Evolutionary conservation across 345 rosid genomes (phyloP).

Genomic region (Anastatica hierochuntica): DNA sequence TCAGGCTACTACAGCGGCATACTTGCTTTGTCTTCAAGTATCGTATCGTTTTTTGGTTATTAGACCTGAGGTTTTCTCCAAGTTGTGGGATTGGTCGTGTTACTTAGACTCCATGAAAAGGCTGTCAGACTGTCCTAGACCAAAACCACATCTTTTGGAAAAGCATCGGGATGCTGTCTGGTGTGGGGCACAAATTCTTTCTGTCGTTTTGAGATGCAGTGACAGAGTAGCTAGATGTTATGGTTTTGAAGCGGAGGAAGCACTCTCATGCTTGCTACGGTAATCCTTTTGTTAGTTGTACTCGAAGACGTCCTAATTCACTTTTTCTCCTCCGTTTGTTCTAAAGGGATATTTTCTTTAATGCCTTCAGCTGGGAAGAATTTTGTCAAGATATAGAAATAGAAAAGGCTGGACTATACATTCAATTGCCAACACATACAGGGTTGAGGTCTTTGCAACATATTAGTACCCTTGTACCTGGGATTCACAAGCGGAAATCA

Average conservation of each 20-base stretch:
- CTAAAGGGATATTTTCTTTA: slow-evolving; percentile 9
- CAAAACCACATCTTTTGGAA: slow-evolving; percentile 14
- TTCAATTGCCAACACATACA: slow-evolving; percentile 29
- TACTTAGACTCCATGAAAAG: slow-evolving; percentile 51
- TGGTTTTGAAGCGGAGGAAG: slow-evolving; percentile 46
- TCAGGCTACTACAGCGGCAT: slow-evolving; percentile 37
- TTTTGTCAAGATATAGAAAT: slow-evolving; percentile 67
- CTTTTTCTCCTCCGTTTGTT: slow-evolving; percentile 5
- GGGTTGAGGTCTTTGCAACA: slow-evolving; percentile 21
- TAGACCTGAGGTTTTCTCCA: slow-evolving; percentile 51
- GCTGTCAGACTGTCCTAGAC: slow-evolving; percentile 12
- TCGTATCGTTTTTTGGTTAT: slow-evolving; percentile 57
- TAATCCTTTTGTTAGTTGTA: slow-evolving; percentile 24
- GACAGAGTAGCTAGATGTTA: slow-evolving; percentile 35
- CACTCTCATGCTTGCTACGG: slow-evolving; percentile 65
- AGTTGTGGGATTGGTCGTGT: slow-evolving; percentile 89
- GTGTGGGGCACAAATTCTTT: slow-evolving; percentile 54
- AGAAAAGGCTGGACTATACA: slow-evolving; percentile 59
- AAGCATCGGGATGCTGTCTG: slow-evolving; percentile 34
- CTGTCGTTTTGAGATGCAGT: slow-evolving; percentile 41
- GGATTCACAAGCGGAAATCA: slow-evolving; percentile 23
- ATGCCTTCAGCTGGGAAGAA: slow-evolving; percentile 71
- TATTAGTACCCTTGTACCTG: slow-evolving; percentile 31
- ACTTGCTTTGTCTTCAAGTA: slow-evolving; percentile 39
- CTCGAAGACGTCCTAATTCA: background rate